A percentile compares a stretch with the other conserved stretches of the same genome.
Evolutionary conservation across 768 basidiomycete genomes (phyloP).

Genomic region (Nevesoporus exiguus): DNA sequence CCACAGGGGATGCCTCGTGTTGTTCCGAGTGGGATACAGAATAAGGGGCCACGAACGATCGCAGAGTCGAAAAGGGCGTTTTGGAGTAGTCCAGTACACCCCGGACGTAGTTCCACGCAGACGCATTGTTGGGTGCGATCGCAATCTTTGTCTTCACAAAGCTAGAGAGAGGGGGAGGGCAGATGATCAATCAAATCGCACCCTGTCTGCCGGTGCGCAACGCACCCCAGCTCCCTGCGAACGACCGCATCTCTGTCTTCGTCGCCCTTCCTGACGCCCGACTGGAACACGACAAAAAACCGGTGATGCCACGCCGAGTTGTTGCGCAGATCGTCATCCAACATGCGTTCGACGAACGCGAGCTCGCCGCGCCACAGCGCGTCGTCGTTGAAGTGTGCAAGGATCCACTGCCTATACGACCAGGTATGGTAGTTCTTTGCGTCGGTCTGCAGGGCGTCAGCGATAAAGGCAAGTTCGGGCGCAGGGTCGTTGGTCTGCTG

Average conservation of each 20-base stretch:
- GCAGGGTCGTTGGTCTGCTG: slow-evolving; percentile 47
- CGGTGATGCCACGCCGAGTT: slow-evolving; percentile 98
- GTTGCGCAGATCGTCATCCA: slow-evolving; percentile 80
- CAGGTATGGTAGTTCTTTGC: slow-evolving; percentile 99
- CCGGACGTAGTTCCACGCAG: slow-evolving; percentile 96
- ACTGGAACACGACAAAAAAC: slow-evolving; percentile 80
- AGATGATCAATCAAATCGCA: neutral
- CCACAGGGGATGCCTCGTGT: slow-evolving; percentile 30
- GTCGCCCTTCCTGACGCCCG: slow-evolving; percentile 59
- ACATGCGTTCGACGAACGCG: slow-evolving; percentile 67
- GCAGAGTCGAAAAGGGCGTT: slow-evolving; percentile 53
- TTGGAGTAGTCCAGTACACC: slow-evolving; percentile 67
- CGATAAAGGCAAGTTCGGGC: slow-evolving; percentile 80
- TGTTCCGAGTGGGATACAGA: slow-evolving; percentile 36
- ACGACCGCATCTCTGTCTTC: slow-evolving; percentile 57
- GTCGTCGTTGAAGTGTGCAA: slow-evolving; percentile 76
- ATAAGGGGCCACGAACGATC: slow-evolving; percentile 65
- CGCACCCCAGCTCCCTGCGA: slow-evolving; percentile 74
- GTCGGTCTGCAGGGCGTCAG: slow-evolving; percentile 66
- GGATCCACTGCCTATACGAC: slow-evolving; percentile 95
- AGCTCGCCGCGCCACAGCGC: slow-evolving; percentile 73
- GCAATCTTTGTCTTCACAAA: slow-evolving; percentile 83
- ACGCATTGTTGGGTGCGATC: slow-evolving; percentile 86
- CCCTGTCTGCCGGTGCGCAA: slow-evolving; percentile 8
- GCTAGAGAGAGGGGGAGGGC: slow-evolving; percentile 36